Evolutionary conservation across 2,329 filamentous ascomycete species (phyloP).

Genomic region (Paramyrothecium sp.): DNA sequence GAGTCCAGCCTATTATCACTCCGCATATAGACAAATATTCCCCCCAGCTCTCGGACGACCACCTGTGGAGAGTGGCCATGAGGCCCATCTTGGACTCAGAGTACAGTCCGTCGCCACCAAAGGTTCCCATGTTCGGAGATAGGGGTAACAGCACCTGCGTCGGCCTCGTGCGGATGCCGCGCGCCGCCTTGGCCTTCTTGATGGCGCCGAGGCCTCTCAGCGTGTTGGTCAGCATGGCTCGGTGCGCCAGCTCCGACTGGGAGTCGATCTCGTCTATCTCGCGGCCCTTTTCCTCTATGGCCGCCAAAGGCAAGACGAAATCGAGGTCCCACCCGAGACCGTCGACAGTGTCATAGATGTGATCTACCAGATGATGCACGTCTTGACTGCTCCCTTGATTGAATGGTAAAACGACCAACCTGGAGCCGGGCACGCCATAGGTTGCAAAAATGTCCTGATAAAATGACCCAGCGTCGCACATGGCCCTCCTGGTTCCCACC

Average conservation of each 20-base stretch:
- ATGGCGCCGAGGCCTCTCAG: slow-evolving; percentile 86
- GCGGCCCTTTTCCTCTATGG: slow-evolving; percentile 95
- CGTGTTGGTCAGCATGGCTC: slow-evolving; percentile 98
- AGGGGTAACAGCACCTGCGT: slow-evolving; percentile 95
- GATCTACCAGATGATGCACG: slow-evolving; percentile 87
- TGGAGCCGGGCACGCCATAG: slow-evolving; percentile 88
- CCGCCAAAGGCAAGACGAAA: slow-evolving; percentile 92
- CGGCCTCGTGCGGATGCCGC: slow-evolving; percentile 90
- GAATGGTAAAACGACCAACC: slow-evolving; percentile 97
- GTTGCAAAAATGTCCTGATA: slow-evolving; percentile 98
- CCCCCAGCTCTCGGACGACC: slow-evolving; percentile 96
- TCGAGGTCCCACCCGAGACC: slow-evolving; percentile 98
- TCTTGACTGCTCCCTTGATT: slow-evolving; percentile 99
- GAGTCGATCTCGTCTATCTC: slow-evolving; percentile 97
- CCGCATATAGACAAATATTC: slow-evolving; percentile 98
- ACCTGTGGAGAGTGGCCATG: slow-evolving; percentile 97
- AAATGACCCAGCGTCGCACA: slow-evolving; percentile 95
- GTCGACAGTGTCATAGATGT: slow-evolving; percentile 95
- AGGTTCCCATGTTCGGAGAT: slow-evolving; percentile 97
- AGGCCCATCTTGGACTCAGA: slow-evolving; percentile 96
- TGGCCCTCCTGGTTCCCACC: slow-evolving; percentile 95
- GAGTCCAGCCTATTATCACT: slow-evolving; percentile 98
- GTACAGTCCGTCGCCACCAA: slow-evolving; percentile 96
- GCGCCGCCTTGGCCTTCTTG: slow-evolving; percentile 84
- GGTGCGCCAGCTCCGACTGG: slow-evolving; percentile 95